Evolutionary conservation across 1,284 basidiomycete genomes (phyloP).

Genomic region (Anthracocystis walkeri): DNA sequence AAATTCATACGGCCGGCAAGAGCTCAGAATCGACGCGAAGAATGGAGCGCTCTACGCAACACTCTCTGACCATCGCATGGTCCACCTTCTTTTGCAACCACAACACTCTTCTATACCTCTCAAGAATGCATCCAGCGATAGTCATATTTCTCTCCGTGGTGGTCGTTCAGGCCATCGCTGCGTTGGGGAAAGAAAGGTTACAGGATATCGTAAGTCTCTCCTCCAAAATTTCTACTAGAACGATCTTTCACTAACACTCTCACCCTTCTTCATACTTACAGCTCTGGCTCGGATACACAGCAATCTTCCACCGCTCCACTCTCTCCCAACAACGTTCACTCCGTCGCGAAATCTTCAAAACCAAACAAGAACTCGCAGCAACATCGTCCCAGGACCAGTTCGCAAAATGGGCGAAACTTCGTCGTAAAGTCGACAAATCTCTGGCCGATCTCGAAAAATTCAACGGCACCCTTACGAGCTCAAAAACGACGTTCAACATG

Average conservation of each 20-base stretch:
- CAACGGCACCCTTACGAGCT: slow-evolving; percentile 69
- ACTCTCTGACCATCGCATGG: slow-evolving; percentile 15
- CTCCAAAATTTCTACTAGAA: too few species aligned
- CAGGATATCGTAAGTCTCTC: slow-evolving; percentile 31
- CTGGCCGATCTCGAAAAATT: slow-evolving; percentile 91
- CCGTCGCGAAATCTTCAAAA: slow-evolving; percentile 70
- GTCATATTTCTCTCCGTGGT: slow-evolving; percentile 55
- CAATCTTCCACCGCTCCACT: slow-evolving; percentile 49
- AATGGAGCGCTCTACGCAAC: not conserved
- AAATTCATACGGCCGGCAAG: slow-evolving; percentile 30
- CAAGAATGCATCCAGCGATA: slow-evolving; percentile 57
- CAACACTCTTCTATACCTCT: not conserved
- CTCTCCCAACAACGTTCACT: slow-evolving; percentile 36
- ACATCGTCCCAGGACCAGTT: slow-evolving; percentile 98
- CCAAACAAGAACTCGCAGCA: slow-evolving; percentile 85
- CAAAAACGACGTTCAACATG: slow-evolving; percentile 51
- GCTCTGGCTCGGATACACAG: slow-evolving; percentile 34
- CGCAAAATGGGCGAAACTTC: slow-evolving; percentile 96
- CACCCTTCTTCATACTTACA: slow-evolving; percentile 1
- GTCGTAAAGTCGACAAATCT: slow-evolving; percentile 90
- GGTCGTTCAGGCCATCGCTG: slow-evolving; percentile 35
- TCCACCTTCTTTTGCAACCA: slow-evolving; percentile 13
- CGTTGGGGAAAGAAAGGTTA: slow-evolving; percentile 49
- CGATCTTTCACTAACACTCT: slow-evolving; percentile 1
- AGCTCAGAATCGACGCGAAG: slow-evolving; percentile 14